These are phyloP conservation scores for Arabis hirsuta DNA, from an alignment of 345 rosid genomes.

Conservation along the genomic window DNA sequence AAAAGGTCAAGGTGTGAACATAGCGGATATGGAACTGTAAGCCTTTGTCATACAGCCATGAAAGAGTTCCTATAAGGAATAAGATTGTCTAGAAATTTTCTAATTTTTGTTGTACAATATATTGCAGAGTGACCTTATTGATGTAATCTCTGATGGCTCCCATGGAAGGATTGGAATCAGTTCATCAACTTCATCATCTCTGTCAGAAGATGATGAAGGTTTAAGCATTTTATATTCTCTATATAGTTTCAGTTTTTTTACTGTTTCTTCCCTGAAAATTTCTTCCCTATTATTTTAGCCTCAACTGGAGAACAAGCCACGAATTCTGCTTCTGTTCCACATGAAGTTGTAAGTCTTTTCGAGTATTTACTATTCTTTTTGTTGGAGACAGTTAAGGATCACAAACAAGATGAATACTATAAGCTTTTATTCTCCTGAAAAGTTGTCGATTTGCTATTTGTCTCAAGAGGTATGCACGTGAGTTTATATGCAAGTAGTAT, in stretches of 20 bases:
- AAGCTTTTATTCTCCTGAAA: constrained; percentile 10
- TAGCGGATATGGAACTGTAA: constrained; percentile 49
- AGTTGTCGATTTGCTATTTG: constrained; percentile 16
- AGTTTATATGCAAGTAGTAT: constrained; percentile 17
- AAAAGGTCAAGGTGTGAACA: constrained; percentile 35
- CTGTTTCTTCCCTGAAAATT: constrained; percentile 24
- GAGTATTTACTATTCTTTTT: neutral
- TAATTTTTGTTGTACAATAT: neutral
- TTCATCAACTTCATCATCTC: constrained; percentile 29
- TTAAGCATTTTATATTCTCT: neutral
- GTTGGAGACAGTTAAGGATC: constrained; percentile 6
- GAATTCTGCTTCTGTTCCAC: constrained; percentile 13
- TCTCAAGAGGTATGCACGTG: constrained; percentile 6
- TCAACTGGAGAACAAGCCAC: constrained; percentile 40
- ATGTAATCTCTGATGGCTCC: constrained; percentile 32
- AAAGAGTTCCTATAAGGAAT: neutral
- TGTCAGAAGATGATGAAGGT: constrained; percentile 32
- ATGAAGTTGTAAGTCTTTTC: constrained; percentile 38
- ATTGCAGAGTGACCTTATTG: constrained; percentile 31
- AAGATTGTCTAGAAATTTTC: neutral
- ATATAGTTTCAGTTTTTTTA: constrained; percentile 8
- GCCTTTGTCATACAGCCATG: constrained; percentile 25
- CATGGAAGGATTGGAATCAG: constrained; percentile 25
- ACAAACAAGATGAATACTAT: constrained; percentile 1
- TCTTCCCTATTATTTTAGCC: constrained; percentile 16